Evolutionary conservation across 345 rosid genomes (phyloP), one percentile per base, ranked within the genome.

Genomic region (Pseudoturritis turrita): DNA sequence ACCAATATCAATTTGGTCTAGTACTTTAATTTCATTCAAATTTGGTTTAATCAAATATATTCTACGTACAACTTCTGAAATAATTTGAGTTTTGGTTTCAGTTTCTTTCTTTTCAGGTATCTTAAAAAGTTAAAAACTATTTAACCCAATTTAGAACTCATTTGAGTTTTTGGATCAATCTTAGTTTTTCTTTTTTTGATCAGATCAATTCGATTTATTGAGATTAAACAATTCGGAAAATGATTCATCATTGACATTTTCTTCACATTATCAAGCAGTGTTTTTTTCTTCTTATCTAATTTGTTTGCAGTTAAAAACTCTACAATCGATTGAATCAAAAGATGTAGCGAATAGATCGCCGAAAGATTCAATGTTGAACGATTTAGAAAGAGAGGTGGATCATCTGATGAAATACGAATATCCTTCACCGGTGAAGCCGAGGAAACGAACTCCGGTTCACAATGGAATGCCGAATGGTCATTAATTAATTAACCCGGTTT

Each of bases 381-480:
- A 64, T 26, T 26, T 65, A 14, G 67, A 66, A 44, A 67, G 17
- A 59, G 73, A 59, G 39, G 67, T 74, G 0, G 73, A 74, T 5
- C 43, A 50, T 17, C 39, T 74, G 11, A 74, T 74, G 78, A 39
- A 6, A 15, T 3, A 74, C 28, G 72, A 74, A 37, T 74, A 74
- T 51, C 55, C 62, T 15, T 29, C 73, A 28, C 78, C 46, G 1
- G 66, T 29, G 12, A 49, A 74, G 28, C 73, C 73, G 11, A 67
- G 12, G 55, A 74, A 74, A 51, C 50, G 78, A 67, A 46, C 55
- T 59, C 77, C 78, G 4, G 72, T 74, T 59, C 73, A 74, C 54
- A 74, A 74, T 68, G 44, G 41, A 2, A 6, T 67, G 29, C 62
- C 62, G 53, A 53, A 41, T 52, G 41, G 19, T 67, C 71, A 53